Conservation (phyloP, 2,329 filamentous ascomycete genomes). For the Sporothrix protearum region DNA sequence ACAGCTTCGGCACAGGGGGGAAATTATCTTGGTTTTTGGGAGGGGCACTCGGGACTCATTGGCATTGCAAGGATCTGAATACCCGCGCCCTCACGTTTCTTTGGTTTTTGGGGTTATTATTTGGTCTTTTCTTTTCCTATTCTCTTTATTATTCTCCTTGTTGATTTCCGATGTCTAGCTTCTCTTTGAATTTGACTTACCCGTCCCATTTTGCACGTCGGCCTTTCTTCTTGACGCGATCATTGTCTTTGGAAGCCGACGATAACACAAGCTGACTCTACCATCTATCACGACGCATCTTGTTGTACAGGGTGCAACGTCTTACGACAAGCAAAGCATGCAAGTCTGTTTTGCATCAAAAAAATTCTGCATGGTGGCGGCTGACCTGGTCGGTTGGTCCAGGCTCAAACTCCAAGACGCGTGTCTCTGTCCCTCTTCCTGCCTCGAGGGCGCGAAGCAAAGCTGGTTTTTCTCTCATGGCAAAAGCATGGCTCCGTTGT, state of each 20-base stretch:
- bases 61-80: constrained; percentile 7
- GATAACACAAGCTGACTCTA: not conserved
- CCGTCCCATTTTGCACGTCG: not conserved
- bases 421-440: not conserved
- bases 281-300: not conserved
- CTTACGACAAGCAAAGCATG: not conserved
- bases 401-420: not conserved
- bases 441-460: not conserved
- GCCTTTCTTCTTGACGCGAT: not conserved
- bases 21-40: not conserved
- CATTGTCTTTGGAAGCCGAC: not conserved
- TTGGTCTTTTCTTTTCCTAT: constrained; percentile 21
- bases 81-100: constrained; percentile 19
- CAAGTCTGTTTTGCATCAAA: not conserved
- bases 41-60: not conserved
- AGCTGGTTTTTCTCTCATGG: not conserved
- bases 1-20: not conserved
- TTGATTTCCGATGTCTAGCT: not conserved
- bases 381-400: not conserved
- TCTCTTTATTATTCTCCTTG: not conserved
- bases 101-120: constrained; percentile 5
- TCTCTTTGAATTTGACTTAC: not conserved
- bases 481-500: not conserved
- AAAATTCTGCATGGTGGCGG: not conserved
- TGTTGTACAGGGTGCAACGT: not conserved